Conservation (phyloP, 768 basidiomycete species). For the Candolleomyces aberdarensis region DNA sequence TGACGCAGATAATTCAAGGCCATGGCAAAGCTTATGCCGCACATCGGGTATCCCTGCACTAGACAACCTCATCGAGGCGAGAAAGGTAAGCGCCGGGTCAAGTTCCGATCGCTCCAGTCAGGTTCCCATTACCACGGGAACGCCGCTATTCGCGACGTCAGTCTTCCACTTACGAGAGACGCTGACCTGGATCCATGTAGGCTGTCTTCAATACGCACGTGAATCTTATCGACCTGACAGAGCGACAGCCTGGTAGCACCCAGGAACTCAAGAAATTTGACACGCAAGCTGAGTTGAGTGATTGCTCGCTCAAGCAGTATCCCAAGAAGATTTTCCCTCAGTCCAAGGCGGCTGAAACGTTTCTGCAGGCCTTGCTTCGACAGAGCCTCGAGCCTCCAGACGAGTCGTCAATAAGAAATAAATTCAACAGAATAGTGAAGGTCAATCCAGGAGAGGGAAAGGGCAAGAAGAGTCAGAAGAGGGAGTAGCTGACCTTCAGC, state of each 20-base stretch:
- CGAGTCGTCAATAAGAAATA: not conserved
- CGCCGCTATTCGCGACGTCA: too few species aligned
- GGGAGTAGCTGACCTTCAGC: not conserved
- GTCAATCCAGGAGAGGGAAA: not conserved
- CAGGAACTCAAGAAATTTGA: slow-evolving; percentile 1
- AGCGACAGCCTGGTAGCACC: not conserved
- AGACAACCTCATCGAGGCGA: not conserved
- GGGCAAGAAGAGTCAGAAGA: not conserved
- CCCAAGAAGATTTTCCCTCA: slow-evolving; percentile 2
- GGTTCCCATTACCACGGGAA: too few species aligned
- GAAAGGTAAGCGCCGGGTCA: too few species aligned
- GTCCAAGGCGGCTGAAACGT: not conserved
- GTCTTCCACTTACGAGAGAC: not conserved
- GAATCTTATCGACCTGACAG: slow-evolving; percentile 12
- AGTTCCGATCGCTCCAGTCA: too few species aligned
- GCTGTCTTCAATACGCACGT: slow-evolving; percentile 4
- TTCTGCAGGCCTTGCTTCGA: slow-evolving; percentile 7
- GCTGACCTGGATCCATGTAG: not conserved
- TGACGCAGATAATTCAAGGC: slow-evolving; percentile 20
- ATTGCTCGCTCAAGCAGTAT: not conserved
- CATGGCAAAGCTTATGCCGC: slow-evolving; percentile 15
- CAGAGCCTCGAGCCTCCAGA: not conserved
- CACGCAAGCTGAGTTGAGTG: slow-evolving; percentile 4
- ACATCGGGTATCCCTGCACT: not conserved
- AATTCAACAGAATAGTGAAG: not conserved